These are phyloP conservation scores for Leucoagaricus sp. DNA, from an alignment of 1,284 basidiomycete species.

Conservation along the genomic window DNA sequence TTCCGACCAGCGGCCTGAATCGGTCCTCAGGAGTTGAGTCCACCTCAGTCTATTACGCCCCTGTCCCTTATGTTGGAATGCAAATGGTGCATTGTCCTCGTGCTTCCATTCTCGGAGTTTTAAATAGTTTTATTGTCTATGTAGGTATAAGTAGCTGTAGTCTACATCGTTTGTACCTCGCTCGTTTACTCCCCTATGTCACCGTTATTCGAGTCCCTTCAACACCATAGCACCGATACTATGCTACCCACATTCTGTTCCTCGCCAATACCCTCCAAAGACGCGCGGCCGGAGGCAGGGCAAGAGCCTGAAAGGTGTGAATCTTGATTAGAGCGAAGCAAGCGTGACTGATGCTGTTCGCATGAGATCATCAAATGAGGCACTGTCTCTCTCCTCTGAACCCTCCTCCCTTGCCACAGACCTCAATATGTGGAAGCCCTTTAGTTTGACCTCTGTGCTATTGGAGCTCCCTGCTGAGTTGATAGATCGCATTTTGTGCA, in stretches of 20 bases:
- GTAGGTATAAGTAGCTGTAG: no score
- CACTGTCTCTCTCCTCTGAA: neutral
- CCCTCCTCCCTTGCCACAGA: neutral
- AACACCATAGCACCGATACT: no score
- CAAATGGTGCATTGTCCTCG: no score
- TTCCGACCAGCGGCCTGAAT: neutral
- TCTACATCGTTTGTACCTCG: no score
- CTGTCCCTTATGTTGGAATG: neutral
- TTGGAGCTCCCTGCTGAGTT: slow-evolving; percentile 6
- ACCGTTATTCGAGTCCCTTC: no score
- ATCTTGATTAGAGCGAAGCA: neutral
- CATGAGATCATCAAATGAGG: neutral
- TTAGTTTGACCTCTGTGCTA: neutral
- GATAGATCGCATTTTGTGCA: slow-evolving; percentile 10
- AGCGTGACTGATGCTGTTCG: slow-evolving; percentile 2
- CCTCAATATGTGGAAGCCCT: neutral
- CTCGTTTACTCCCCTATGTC: no score
- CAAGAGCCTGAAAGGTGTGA: neutral
- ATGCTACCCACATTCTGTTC: neutral
- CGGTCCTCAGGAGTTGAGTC: neutral
- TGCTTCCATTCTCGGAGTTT: no score
- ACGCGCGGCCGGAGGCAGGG: neutral
- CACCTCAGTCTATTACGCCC: slow-evolving; percentile 2
- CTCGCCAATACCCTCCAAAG: neutral
- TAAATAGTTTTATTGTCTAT: no score